A percentile compares a stretch with the other conserved stretches of the same genome.
These are phyloP conservation scores for Dalbergia oliveri DNA, from an alignment of 306 rosid species.

Conservation along the genomic window DNA sequence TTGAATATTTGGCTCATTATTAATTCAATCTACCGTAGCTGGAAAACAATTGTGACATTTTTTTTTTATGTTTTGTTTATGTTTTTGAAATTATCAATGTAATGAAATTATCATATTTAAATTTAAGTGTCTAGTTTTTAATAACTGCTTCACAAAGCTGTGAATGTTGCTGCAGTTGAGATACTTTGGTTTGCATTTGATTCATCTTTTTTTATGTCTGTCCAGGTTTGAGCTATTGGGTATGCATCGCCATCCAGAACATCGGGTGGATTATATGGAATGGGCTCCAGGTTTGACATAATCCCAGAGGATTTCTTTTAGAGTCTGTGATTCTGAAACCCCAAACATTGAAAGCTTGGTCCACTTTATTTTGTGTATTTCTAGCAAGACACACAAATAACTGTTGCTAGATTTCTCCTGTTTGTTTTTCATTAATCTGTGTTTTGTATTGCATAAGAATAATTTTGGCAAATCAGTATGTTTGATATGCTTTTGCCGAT, in stretches of 20 bases:
- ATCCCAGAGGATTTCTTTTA: conserved; percentile 41
- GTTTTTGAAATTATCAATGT: conserved; percentile 32
- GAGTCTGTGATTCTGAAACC: conserved; percentile 15
- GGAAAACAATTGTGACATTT: neutral
- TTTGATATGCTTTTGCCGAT: conserved; percentile 1
- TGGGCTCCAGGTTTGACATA: conserved; percentile 96
- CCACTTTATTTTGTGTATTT: conserved; percentile 34
- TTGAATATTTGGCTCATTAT: conserved; percentile 26
- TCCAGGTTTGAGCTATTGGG: conserved; percentile 88
- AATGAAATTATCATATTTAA: conserved; percentile 2
- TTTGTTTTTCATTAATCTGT: neutral
- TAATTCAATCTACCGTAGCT: conserved; percentile 4
- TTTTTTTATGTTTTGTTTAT: conserved; percentile 30
- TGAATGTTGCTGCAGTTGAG: too few species aligned
- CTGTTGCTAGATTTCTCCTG: neutral
- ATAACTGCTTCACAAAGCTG: neutral
- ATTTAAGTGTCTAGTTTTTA: conserved; percentile 16
- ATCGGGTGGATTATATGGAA: conserved; percentile 92
- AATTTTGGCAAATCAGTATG: conserved; percentile 25
- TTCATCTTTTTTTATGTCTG: conserved; percentile 44
- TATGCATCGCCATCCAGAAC: conserved; percentile 97
- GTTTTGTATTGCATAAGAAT: neutral
- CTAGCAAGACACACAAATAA: neutral
- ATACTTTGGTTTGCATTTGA: conserved; percentile 39
- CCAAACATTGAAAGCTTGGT: conserved; percentile 18